Percentiles rank a stretch among this genome's conserved stretches.
These are phyloP conservation scores for Alternaria dauci DNA, from an alignment of 2,329 filamentous ascomycete species.

Conservation along the genomic window DNA sequence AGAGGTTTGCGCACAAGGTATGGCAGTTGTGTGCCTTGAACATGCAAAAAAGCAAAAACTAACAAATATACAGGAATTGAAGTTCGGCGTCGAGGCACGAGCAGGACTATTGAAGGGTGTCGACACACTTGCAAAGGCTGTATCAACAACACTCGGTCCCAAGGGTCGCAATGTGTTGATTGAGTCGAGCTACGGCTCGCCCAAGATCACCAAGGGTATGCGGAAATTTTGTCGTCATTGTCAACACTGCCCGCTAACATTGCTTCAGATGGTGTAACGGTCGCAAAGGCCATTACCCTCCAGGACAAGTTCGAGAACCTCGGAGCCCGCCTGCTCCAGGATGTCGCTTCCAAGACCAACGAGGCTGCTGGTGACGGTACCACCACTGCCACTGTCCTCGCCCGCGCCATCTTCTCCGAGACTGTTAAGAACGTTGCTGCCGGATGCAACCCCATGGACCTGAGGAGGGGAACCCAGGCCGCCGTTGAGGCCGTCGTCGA, in stretches of 20 bases:
- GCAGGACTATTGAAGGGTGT: constrained; percentile 90
- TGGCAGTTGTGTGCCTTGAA: constrained; percentile 26
- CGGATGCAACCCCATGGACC: constrained; percentile 99
- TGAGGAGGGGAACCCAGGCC: constrained; percentile 95
- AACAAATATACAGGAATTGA: constrained; percentile 75
- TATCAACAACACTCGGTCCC: constrained; percentile 93
- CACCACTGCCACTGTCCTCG: constrained; percentile 96
- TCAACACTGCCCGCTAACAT: constrained; percentile 24
- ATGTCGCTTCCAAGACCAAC: constrained; percentile 99
- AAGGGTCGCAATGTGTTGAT: constrained; percentile 99
- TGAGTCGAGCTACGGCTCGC: constrained; percentile 97
- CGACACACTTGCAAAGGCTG: constrained; percentile 94
- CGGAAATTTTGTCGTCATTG: neutral
- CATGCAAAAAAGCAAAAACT: constrained; percentile 2
- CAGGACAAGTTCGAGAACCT: constrained; percentile 99
- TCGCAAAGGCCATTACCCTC: constrained; percentile 80
- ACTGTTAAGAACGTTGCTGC: constrained; percentile 99
- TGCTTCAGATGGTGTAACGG: constrained; percentile 60
- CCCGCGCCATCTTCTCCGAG: constrained; percentile 98
- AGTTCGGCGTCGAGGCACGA: constrained; percentile 95
- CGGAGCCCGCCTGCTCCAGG: constrained; percentile 93
- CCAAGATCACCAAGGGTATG: constrained; percentile 98
- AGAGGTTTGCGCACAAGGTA: constrained; percentile 98
- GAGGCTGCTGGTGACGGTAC: constrained; percentile 98
- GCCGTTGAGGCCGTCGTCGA: constrained; percentile 94